Conservation (phyloP, 129 eudicot genomes). For the Kitagawia praeruptora region DNA sequence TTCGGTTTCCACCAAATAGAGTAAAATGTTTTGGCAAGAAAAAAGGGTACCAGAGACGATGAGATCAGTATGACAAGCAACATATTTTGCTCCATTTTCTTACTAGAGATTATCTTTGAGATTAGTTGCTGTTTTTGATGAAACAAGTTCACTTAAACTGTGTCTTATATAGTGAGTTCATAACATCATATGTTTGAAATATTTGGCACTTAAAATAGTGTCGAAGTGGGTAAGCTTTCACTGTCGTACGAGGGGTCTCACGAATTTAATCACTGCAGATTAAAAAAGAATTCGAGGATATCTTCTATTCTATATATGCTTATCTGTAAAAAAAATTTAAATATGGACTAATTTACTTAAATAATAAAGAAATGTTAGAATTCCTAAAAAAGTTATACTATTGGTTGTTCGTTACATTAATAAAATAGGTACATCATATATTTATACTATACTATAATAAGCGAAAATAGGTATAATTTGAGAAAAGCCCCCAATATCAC, state of each 20-base stretch:
- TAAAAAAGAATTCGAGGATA: too few species aligned
- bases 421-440: too few species aligned
- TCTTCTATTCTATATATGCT: too few species aligned
- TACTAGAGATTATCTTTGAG: background rate
- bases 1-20: slow-evolving; percentile 54
- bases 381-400: too few species aligned
- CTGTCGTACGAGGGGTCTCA: background rate
- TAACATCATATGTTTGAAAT: background rate
- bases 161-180: background rate
- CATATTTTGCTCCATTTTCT: slow-evolving; percentile 4
- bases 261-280: too few species aligned
- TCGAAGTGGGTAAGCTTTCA: background rate
- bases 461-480: too few species aligned
- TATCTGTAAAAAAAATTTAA: too few species aligned
- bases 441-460: too few species aligned
- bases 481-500: too few species aligned
- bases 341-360: too few species aligned
- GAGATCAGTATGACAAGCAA: slow-evolving; percentile 10
- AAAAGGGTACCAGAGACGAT: slow-evolving; percentile 13
- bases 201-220: background rate
- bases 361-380: too few species aligned
- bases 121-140: background rate
- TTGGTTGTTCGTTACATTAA: too few species aligned
- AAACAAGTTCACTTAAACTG: background rate
- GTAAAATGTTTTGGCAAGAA: slow-evolving; percentile 13